phyloP scores from a whole-genome alignment of 139 green algal genomes.

The Haematococcus lacustris region DNA sequence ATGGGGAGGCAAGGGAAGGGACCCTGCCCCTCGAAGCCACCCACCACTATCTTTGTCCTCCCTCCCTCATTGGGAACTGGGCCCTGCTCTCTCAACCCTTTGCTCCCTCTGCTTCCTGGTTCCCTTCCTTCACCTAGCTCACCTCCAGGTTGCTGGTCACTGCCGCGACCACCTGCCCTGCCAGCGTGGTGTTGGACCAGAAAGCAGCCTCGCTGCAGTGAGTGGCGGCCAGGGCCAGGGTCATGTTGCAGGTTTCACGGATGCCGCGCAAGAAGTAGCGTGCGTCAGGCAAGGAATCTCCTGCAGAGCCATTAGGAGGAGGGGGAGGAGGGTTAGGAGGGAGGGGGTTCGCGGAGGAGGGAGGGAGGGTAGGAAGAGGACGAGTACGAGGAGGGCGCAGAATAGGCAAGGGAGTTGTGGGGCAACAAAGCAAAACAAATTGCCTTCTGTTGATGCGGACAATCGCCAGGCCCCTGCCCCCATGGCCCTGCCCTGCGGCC shows the following conservation, averaged over 20 bases:
- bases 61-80: too few relatives aligned
- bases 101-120: not conserved
- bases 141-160: constrained; percentile 6
- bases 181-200: constrained; percentile 8
- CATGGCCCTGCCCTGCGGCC: too few relatives aligned
- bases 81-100: not conserved
- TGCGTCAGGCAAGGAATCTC: constrained; percentile 16
- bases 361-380: not conserved
- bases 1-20: not conserved
- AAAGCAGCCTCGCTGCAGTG: not conserved
- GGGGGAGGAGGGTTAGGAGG: not conserved
- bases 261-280: constrained; percentile 40
- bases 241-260: constrained; percentile 11
- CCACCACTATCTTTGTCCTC: too few relatives aligned
- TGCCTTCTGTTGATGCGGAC: too few relatives aligned
- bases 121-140: not conserved
- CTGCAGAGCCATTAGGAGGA: not conserved
- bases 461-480: too few relatives aligned
- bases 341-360: not conserved
- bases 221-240: constrained; percentile 6
- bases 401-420: not conserved
- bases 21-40: not conserved
- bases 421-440: not conserved
- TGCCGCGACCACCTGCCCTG: not conserved
- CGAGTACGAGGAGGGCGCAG: not conserved